These are phyloP conservation scores for Nitzschia putrida DNA, from an alignment of 108 stramenopile genomes.

Conservation along the genomic window DNA sequence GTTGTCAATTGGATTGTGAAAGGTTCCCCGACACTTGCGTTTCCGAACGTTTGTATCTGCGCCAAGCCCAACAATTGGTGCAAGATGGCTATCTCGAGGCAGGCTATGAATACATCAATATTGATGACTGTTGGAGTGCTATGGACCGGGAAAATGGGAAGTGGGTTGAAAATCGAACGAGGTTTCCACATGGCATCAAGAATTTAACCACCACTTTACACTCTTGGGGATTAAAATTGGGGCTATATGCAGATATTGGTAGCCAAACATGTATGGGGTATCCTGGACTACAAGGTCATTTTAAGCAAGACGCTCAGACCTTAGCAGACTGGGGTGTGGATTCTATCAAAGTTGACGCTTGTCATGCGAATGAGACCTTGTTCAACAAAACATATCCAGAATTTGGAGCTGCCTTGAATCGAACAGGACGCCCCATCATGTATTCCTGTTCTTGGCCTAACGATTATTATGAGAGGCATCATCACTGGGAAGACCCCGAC, in stretches of 20 bases:
- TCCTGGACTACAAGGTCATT: slow-evolving; percentile 50
- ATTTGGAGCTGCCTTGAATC: slow-evolving; percentile 53
- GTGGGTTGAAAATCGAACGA: slow-evolving; percentile 22
- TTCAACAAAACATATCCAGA: slow-evolving; percentile 20
- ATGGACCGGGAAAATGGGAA: slow-evolving; percentile 23
- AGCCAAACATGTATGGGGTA: slow-evolving; percentile 44
- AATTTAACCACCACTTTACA: slow-evolving; percentile 46
- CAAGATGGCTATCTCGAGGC: slow-evolving; percentile 20
- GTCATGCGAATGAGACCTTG: slow-evolving; percentile 18
- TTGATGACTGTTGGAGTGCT: slow-evolving; percentile 64
- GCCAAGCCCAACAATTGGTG: slow-evolving; percentile 13
- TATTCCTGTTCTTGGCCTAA: slow-evolving; percentile 57
- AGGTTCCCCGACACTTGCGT: slow-evolving; percentile 24
- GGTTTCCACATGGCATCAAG: slow-evolving; percentile 56
- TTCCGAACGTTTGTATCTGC: slow-evolving; percentile 20
- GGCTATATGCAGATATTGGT: slow-evolving; percentile 55
- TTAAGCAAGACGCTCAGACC: slow-evolving; percentile 42
- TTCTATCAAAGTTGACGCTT: slow-evolving; percentile 62
- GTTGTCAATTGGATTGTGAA: slow-evolving; percentile 24
- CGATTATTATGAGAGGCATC: slow-evolving; percentile 23
- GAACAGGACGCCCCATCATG: slow-evolving; percentile 48
- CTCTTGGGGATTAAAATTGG: slow-evolving; percentile 43
- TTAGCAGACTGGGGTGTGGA: slow-evolving; percentile 49
- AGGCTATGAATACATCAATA: slow-evolving; percentile 58
- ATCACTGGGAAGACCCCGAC: slow-evolving; percentile 38